Evolutionary conservation across 805 yeast genomes (phyloP).

Genomic region (Zygosaccharomyces kombuchaensis): DNA sequence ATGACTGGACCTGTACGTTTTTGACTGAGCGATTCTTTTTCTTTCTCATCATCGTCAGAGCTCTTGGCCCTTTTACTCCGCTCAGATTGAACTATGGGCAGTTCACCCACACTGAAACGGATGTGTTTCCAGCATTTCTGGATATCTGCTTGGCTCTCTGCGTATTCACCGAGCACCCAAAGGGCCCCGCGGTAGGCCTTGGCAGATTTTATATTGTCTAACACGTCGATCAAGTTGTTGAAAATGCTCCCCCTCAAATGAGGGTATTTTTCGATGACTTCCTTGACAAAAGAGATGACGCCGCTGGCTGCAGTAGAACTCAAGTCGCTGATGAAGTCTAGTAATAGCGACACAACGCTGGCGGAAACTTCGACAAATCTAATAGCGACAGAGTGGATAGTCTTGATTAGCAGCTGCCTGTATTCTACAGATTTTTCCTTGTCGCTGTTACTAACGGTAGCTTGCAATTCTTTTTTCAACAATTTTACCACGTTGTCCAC

Average conservation of each 20-base stretch:
- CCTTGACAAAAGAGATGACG: constrained; percentile 86
- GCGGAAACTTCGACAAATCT: constrained; percentile 88
- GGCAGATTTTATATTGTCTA: constrained; percentile 72
- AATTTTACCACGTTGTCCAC: constrained; percentile 91
- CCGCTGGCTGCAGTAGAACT: constrained; percentile 83
- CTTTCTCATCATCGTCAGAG: constrained; percentile 35
- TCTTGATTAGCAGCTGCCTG: constrained; percentile 79
- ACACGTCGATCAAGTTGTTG: constrained; percentile 53
- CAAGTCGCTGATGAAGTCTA: constrained; percentile 82
- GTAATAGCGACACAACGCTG: constrained; percentile 77
- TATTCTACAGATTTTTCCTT: constrained; percentile 83
- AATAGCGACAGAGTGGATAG: constrained; percentile 86
- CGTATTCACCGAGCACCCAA: constrained; percentile 95
- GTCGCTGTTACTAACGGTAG: constrained; percentile 55
- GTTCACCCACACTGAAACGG: constrained; percentile 79
- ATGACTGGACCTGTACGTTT: constrained; percentile 67
- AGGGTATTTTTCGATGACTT: constrained; percentile 89
- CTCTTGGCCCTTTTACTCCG: constrained; percentile 40
- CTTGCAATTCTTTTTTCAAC: constrained; percentile 84
- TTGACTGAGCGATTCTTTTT: constrained; percentile 18
- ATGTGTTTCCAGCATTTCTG: constrained; percentile 84
- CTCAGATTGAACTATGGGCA: constrained; percentile 81
- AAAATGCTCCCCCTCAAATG: constrained; percentile 64
- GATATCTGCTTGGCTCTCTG: constrained; percentile 63
- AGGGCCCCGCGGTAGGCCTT: constrained; percentile 89